Evolutionary conservation across 345 rosid species (phyloP).

Genomic region (Salix exigua): DNA sequence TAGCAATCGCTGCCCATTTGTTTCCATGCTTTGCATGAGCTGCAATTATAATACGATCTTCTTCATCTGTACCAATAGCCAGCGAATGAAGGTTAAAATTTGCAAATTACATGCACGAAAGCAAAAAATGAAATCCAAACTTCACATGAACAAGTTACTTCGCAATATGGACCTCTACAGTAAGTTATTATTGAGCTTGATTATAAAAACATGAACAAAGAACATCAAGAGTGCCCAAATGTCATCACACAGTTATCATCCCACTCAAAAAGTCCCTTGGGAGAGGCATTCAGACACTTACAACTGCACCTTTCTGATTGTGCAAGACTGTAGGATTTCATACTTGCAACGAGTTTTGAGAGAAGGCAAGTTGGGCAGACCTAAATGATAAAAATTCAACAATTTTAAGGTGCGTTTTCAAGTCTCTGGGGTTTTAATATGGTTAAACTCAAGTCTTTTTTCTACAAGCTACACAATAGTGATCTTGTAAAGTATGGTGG

Average conservation of each 20-base stretch:
- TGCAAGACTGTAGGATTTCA: not conserved
- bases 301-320: not conserved
- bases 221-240: not conserved
- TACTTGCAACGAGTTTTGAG: not conserved
- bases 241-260: not conserved
- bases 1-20: slow-evolving; percentile 91
- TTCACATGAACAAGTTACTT: not conserved
- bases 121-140: not conserved
- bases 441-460: not conserved
- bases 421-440: not conserved
- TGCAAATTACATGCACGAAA: not conserved
- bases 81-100: not conserved
- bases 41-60: slow-evolving; percentile 62
- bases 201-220: not conserved
- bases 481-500: not conserved
- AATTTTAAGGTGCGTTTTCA: not conserved
- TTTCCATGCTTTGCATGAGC: slow-evolving; percentile 76
- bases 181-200: not conserved
- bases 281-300: not conserved
- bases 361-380: not conserved
- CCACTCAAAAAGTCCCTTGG: not conserved
- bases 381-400: not conserved
- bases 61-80: slow-evolving; percentile 56
- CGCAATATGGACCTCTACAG: not conserved
- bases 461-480: not conserved